Percentiles rank a stretch among this genome's conserved stretches.
These are phyloP conservation scores for Trifolium fragiferum DNA, from an alignment of 306 rosid genomes.

Conservation along the genomic window DNA sequence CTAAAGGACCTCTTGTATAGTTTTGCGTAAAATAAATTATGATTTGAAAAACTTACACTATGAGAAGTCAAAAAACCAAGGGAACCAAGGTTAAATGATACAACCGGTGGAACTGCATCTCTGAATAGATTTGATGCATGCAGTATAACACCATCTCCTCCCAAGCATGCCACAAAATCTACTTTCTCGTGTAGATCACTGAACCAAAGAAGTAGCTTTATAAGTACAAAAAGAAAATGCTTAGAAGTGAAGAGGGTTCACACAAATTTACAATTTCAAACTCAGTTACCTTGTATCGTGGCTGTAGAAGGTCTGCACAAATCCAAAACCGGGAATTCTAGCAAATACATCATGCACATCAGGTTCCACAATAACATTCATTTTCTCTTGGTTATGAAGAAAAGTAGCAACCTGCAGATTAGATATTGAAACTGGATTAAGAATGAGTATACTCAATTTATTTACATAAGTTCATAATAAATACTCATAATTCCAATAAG, in stretches of 20 bases:
- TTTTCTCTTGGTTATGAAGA: constrained; percentile 80
- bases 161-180: constrained; percentile 98
- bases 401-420: constrained; percentile 74
- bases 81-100: constrained; percentile 97
- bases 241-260: constrained; percentile 11
- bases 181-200: constrained; percentile 96
- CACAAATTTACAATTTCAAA: constrained; percentile 37
- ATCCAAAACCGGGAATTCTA: constrained; percentile 97
- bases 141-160: constrained; percentile 97
- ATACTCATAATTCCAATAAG: constrained; percentile 5
- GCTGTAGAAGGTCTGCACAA: constrained; percentile 94
- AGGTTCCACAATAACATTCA: constrained; percentile 95
- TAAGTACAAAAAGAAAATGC: constrained; percentile 20
- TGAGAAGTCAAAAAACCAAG: constrained; percentile 99
- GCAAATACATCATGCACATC: constrained; percentile 92
- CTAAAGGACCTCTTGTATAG: background rate
- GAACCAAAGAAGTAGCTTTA: constrained; percentile 39
- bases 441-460: constrained; percentile 23
- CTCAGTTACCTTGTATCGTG: constrained; percentile 84
- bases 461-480: constrained; percentile 17
- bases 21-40: constrained; percentile 1
- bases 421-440: constrained; percentile 38
- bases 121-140: constrained; percentile 93
- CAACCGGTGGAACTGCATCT: constrained; percentile 93
- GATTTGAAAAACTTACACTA: constrained; percentile 56